Evolutionary conservation across 2,329 filamentous ascomycete species (phyloP).

Genomic region (Diplodia scrobiculata): DNA sequence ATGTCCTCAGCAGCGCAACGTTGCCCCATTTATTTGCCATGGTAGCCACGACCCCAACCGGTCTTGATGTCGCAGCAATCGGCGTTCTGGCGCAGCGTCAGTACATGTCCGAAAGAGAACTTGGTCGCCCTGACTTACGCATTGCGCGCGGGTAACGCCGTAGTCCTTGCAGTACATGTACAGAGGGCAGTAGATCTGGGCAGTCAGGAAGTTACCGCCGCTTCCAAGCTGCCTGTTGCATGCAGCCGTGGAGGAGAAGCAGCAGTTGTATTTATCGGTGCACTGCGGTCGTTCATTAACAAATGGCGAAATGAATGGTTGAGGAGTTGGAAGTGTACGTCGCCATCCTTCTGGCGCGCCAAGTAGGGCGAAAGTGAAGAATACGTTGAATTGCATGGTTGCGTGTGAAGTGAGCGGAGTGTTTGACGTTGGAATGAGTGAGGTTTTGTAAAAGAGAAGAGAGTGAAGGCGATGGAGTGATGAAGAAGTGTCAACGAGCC

Average conservation of each 20-base stretch:
- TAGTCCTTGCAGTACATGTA: neutral
- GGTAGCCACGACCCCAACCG: neutral
- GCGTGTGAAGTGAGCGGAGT: too few relatives aligned
- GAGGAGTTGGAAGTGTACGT: neutral
- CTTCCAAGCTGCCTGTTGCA: neutral
- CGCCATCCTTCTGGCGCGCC: neutral
- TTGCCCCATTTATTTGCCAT: neutral
- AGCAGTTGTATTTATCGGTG: neutral
- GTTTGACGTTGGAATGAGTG: neutral
- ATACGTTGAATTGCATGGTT: neutral
- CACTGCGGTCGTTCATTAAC: neutral
- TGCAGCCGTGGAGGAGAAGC: neutral
- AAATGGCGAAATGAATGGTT: fast-evolving
- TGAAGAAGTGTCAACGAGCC: neutral
- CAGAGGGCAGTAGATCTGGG: neutral
- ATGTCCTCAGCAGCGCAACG: too few relatives aligned
- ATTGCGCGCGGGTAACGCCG: neutral
- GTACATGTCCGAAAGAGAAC: neutral
- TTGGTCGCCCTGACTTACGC: neutral
- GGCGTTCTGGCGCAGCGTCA: neutral
- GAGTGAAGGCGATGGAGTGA: neutral
- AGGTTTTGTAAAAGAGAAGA: neutral
- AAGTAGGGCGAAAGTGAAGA: neutral
- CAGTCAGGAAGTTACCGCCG: neutral
- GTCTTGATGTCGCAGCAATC: neutral